phyloP scores from a whole-genome alignment of 1,139 yeast species.

The Scheffersomyces parashehatae region DNA sequence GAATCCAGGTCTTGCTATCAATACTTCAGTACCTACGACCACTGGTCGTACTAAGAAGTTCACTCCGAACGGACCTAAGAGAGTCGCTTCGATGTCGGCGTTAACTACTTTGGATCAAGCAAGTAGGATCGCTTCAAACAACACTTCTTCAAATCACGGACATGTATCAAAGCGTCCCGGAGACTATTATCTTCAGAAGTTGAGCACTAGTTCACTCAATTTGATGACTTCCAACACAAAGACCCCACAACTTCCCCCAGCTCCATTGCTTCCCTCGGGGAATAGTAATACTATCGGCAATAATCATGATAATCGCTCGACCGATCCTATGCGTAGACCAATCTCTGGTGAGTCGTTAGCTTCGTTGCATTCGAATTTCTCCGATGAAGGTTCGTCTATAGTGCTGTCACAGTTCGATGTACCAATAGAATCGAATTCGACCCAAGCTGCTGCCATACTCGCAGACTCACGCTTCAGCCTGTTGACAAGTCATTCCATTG shows the following conservation, averaged over 20 bases:
- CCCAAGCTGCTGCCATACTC: slow-evolving; percentile 1
- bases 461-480: slow-evolving; percentile 42
- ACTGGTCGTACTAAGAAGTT: slow-evolving; percentile 4
- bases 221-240: slow-evolving; percentile 5
- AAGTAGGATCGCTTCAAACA: background rate
- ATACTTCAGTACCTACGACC: slow-evolving; percentile 1
- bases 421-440: background rate
- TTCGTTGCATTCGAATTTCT: slow-evolving; percentile 34
- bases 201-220: slow-evolving; percentile 16
- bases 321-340: slow-evolving; percentile 21
- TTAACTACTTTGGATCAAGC: slow-evolving; percentile 23
- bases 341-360: slow-evolving; percentile 38
- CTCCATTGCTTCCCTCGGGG: slow-evolving; percentile 4
- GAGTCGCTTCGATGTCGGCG: slow-evolving; percentile 30
- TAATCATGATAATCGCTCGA: slow-evolving; percentile 7
- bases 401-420: slow-evolving; percentile 37
- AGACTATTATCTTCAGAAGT: slow-evolving; percentile 40
- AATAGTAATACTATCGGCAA: slow-evolving; percentile 1
- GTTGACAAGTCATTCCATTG: slow-evolving; percentile 33
- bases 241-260: slow-evolving; percentile 4
- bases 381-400: slow-evolving; percentile 41
- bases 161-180: slow-evolving; percentile 36
- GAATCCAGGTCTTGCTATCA: background rate
- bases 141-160: slow-evolving; percentile 2
- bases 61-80: slow-evolving; percentile 16